Percentiles rank a stretch among this genome's conserved stretches.
Conservation (phyloP, 768 basidiomycete species). For the Amanita phalloides region DNA sequence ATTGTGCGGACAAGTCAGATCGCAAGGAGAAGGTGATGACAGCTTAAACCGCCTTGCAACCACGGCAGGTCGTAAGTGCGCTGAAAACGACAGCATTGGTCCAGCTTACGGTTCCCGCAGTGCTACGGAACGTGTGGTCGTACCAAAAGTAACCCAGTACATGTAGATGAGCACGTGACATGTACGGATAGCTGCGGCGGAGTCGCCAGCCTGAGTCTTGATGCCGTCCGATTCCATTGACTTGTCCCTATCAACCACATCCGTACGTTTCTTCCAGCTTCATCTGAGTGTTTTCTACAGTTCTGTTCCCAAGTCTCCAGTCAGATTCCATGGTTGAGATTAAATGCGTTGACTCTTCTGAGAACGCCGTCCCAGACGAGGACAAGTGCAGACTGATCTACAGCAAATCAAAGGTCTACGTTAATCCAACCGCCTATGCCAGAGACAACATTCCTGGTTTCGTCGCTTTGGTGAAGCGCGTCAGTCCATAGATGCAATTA, state of each 20-base stretch:
- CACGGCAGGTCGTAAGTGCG: slow-evolving; percentile 79
- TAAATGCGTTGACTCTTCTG: slow-evolving; percentile 28
- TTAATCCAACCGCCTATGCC: slow-evolving; percentile 87
- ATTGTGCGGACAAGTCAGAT: slow-evolving; percentile 87
- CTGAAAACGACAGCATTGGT: neutral
- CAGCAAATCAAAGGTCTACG: slow-evolving; percentile 90
- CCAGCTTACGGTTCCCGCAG: slow-evolving; percentile 28
- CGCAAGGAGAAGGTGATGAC: slow-evolving; percentile 94
- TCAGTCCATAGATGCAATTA: slow-evolving; percentile 23
- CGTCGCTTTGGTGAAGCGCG: slow-evolving; percentile 83
- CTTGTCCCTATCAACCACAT: slow-evolving; percentile 30
- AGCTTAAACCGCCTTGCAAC: slow-evolving; percentile 94
- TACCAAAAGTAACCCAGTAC: slow-evolving; percentile 62
- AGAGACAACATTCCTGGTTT: slow-evolving; percentile 94
- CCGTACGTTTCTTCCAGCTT: slow-evolving; percentile 23
- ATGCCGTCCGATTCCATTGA: slow-evolving; percentile 23
- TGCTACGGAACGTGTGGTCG: slow-evolving; percentile 94
- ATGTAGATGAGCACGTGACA: slow-evolving; percentile 5
- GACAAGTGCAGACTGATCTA: slow-evolving; percentile 72
- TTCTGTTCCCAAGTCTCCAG: slow-evolving; percentile 15
- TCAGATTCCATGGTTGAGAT: slow-evolving; percentile 72
- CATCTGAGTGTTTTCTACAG: neutral
- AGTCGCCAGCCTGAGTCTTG: neutral
- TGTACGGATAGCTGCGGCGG: neutral
- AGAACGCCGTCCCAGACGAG: slow-evolving; percentile 24